A percentile compares a stretch with the other conserved stretches of the same genome.
phyloP scores from a whole-genome alignment of 2,329 filamentous ascomycete species.

The Sclerotinia subarctica region DNA sequence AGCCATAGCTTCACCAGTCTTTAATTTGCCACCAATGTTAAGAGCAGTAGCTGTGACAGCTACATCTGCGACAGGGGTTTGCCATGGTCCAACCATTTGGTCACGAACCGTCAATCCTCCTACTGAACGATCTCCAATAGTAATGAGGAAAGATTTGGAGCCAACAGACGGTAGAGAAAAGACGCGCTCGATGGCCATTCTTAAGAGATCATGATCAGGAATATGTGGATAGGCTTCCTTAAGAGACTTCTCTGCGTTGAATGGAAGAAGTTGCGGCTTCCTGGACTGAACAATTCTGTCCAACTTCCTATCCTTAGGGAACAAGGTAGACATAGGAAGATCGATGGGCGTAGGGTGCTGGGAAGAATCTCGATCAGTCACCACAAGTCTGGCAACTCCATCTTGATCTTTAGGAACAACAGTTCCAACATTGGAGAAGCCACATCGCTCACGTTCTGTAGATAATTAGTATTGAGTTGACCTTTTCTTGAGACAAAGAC shows the following conservation, averaged over 20 bases:
- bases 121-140: conserved; percentile 89
- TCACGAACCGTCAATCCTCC: conserved; percentile 85
- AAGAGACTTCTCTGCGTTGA: conserved; percentile 66
- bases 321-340: conserved; percentile 82
- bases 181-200: conserved; percentile 73
- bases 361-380: conserved; percentile 76
- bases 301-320: conserved; percentile 83
- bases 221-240: conserved; percentile 48
- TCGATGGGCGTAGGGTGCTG: conserved; percentile 79
- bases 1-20: conserved; percentile 91
- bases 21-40: conserved; percentile 60
- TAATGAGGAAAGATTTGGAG: conserved; percentile 97
- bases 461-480: conserved; percentile 17
- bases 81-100: conserved; percentile 96
- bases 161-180: conserved; percentile 84
- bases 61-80: conserved; percentile 89
- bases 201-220: conserved; percentile 44
- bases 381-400: conserved; percentile 68
- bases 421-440: conserved; percentile 85
- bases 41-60: conserved; percentile 87
- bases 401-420: conserved; percentile 60
- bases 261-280: conserved; percentile 63
- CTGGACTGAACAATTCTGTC: conserved; percentile 69
- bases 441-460: conserved; percentile 76
- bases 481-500: conserved; percentile 28